Base-by-base conservation (phyloP, 2,329 filamentous ascomycete species). In the Ophiostoma angusticollis region DNA sequence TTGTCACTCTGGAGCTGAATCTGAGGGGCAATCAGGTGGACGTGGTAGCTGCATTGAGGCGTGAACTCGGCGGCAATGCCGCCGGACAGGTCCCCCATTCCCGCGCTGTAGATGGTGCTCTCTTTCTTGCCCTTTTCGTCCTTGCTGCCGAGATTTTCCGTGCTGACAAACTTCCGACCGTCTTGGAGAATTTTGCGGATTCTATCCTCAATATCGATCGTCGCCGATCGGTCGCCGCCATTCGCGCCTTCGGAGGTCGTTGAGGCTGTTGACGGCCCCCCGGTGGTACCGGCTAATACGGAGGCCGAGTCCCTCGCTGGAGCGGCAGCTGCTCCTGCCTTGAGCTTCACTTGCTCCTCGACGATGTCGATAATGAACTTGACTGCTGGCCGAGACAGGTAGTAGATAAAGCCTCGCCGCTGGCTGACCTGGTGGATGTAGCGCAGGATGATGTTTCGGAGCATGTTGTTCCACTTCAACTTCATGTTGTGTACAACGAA, bases 281-380 rank as follows among this genome's bases (percentile, higher is more conserved):
- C 54, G 36, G 5, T 24, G 13, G 27, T 17, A 8, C 27, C 27
- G 3, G 46, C 37, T 5, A 54, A 44, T 37, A 53, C 57, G 24
- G 51, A 54, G n/a, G 39, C 9, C 4, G 35, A 5, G 6, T 37
- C 37, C 3, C 21, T 13, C 19, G 28, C 24, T 9, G 25, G 16
- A 9, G 32, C 6, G 3, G 33, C 14, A 3, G 35, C 35, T 4
- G 16, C 37, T 5, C 5, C 50, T 42, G 58, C 53, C 53, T 82
- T 82, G 16, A 76, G 74, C 56, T 82, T 91, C 48, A 75, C 74
- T 57, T 95, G 87, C 55, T 98, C 91, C 40, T 96, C 87, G 3
- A 98, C 84, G 49, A 98, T 93, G 57, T 98, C 91, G 9, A 96
- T 67, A 42, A 98, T 96, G 56, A 98, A 98, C 54, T 96, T 98